Percentiles rank a stretch among this genome's conserved stretches.
These are phyloP conservation scores for Rehmannia glutinosa DNA, from an alignment of 257 asterid species.

Conservation along the genomic window DNA sequence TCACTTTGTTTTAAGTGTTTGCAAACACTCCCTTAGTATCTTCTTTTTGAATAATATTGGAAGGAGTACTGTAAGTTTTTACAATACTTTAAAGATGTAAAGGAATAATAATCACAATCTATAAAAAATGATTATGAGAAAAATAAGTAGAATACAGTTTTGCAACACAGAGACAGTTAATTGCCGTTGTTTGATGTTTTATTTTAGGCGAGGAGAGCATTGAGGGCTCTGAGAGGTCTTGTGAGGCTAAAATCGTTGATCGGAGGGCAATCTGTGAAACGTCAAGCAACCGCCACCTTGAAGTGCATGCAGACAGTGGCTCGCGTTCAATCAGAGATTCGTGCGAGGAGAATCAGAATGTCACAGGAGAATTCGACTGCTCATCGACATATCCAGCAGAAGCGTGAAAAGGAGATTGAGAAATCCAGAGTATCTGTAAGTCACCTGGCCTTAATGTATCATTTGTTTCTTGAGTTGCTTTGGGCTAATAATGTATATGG, in stretches of 20 bases:
- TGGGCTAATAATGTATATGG: too few relatives aligned
- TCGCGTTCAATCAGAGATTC: constrained; percentile 68
- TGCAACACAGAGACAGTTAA: not conserved
- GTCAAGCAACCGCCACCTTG: constrained; percentile 62
- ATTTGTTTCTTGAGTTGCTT: too few relatives aligned
- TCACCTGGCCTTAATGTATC: not conserved
- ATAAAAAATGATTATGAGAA: not conserved
- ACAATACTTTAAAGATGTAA: too few relatives aligned
- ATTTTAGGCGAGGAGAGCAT: constrained; percentile 63
- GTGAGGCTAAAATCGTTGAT: constrained; percentile 61
- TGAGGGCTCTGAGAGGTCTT: constrained; percentile 68
- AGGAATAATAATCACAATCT: too few relatives aligned
- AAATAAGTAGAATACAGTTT: not conserved
- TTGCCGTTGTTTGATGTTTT: constrained; percentile 1
- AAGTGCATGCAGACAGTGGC: constrained; percentile 71
- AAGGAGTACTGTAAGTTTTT: too few relatives aligned
- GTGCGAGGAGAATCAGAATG: constrained; percentile 49
- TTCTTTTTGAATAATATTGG: too few relatives aligned
- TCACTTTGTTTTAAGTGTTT: too few relatives aligned
- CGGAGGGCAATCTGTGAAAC: constrained; percentile 53
- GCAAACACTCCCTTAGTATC: too few relatives aligned
- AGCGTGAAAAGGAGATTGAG: constrained; percentile 53
- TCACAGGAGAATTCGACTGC: constrained; percentile 47
- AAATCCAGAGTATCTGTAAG: constrained; percentile 46
- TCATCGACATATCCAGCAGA: constrained; percentile 50